phyloP scores from a whole-genome alignment of 352 stramenopile genomes.

The Globisporangium rhizosaccharum region DNA sequence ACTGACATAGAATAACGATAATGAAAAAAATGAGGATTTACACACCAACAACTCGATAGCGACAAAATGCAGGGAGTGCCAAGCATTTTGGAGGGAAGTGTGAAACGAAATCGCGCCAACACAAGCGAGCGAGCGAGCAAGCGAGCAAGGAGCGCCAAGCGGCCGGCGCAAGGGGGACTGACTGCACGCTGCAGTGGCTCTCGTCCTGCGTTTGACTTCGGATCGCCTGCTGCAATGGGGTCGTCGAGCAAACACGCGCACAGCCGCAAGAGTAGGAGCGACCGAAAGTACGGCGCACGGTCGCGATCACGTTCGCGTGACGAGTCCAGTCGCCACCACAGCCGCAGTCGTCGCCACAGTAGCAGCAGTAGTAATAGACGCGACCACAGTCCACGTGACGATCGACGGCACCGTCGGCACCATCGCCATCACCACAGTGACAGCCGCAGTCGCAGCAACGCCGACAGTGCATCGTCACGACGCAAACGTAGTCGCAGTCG shows the following conservation, averaged over 20 bases:
- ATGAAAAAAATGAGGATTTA: too few species aligned
- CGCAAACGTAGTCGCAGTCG: constrained; percentile 1
- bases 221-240: neutral
- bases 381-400: neutral
- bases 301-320: neutral
- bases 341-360: neutral
- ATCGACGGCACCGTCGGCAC: neutral
- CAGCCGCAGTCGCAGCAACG: constrained; percentile 1
- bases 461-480: neutral
- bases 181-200: neutral
- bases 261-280: neutral
- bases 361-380: neutral
- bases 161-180: too few species aligned
- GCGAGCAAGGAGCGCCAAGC: neutral
- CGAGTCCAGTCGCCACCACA: neutral
- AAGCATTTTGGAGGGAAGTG: neutral
- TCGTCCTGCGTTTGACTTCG: neutral
- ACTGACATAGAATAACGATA: too few species aligned
- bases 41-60: too few species aligned
- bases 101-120: neutral
- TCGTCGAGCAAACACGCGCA: neutral
- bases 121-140: neutral
- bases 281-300: neutral
- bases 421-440: neutral
- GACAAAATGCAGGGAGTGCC: too few species aligned